Percentiles rank a stretch among this genome's conserved stretches.
Evolutionary conservation across 2,329 filamentous ascomycete genomes (phyloP).

Genomic region (Periglandula ipomoeae): DNA sequence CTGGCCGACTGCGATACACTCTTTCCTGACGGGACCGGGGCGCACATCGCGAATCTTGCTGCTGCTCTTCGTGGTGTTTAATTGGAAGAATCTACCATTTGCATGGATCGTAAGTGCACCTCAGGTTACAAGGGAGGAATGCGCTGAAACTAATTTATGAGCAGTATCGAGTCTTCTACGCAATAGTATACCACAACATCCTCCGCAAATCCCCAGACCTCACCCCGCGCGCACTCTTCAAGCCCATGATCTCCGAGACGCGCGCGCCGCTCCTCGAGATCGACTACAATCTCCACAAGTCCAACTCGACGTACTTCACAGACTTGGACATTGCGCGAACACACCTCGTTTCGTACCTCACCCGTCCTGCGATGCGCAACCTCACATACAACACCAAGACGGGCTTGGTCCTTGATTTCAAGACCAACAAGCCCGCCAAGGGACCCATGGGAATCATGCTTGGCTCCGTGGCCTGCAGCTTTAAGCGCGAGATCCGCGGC

Average conservation of each 20-base stretch:
- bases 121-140: no score
- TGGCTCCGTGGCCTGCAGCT: slow-evolving; percentile 64
- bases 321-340: slow-evolving; percentile 79
- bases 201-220: slow-evolving; percentile 38
- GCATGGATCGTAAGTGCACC: slow-evolving; percentile 67
- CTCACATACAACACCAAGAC: slow-evolving; percentile 9
- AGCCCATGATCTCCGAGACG: slow-evolving; percentile 57
- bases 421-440: slow-evolving; percentile 37
- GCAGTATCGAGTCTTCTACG: slow-evolving; percentile 52
- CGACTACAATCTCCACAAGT: slow-evolving; percentile 81
- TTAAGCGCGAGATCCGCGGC: slow-evolving; percentile 63
- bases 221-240: slow-evolving; percentile 59
- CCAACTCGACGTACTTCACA: slow-evolving; percentile 77
- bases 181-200: slow-evolving; percentile 45
- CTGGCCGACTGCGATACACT: slow-evolving; percentile 26
- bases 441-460: slow-evolving; percentile 55
- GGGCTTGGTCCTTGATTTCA: slow-evolving; percentile 39
- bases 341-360: slow-evolving; percentile 64
- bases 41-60: slow-evolving; percentile 42
- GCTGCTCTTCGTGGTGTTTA: slow-evolving; percentile 48
- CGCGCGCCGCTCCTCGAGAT: slow-evolving; percentile 66
- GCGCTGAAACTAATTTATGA: no score
- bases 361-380: slow-evolving; percentile 33
- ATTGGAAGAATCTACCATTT: slow-evolving; percentile 66
- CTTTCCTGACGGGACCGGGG: slow-evolving; percentile 46